Percentiles rank a stretch among this genome's conserved stretches.
These are phyloP conservation scores for Phialemoniopsis sp. DNA, from an alignment of 2,329 filamentous ascomycete genomes.

Conservation along the genomic window DNA sequence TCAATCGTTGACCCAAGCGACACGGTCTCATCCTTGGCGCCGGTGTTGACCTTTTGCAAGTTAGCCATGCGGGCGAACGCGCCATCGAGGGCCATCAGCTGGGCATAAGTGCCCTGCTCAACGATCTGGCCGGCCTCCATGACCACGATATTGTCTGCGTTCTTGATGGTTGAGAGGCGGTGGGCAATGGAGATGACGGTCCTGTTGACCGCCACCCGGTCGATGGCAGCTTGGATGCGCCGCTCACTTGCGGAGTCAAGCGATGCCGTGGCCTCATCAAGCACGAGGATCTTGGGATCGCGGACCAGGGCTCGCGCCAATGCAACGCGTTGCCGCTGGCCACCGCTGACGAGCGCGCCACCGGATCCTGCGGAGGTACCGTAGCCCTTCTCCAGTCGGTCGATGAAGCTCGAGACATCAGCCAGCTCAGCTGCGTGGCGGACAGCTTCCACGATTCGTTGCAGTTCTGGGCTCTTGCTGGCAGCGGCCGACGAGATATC, in stretches of 20 bases:
- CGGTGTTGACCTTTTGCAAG: constrained; percentile 10
- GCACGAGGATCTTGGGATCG: constrained; percentile 2
- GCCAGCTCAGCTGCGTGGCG: constrained; percentile 45
- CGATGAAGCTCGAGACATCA: constrained; percentile 53
- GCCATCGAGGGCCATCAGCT: constrained; percentile 38
- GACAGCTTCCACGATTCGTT: constrained; percentile 41
- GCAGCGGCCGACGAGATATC: constrained; percentile 14
- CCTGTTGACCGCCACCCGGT: constrained; percentile 31
- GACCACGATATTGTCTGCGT: constrained; percentile 59
- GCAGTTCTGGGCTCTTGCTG: constrained; percentile 10
- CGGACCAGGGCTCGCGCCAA: constrained; percentile 3
- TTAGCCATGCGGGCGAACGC: constrained; percentile 44
- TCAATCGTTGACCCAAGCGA: too few species aligned
- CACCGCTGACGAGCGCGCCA: constrained; percentile 53
- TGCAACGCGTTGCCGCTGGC: constrained; percentile 57
- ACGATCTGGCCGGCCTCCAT: constrained; percentile 49
- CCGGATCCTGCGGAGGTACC: constrained; percentile 47
- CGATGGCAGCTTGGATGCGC: constrained; percentile 46
- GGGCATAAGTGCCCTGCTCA: constrained; percentile 54
- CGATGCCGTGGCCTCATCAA: constrained; percentile 51
- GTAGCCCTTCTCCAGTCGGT: constrained; percentile 47
- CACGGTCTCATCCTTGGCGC: too few species aligned
- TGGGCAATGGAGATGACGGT: constrained; percentile 61
- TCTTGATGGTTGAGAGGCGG: constrained; percentile 46
- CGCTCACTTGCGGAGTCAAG: constrained; percentile 55